Evolutionary conservation across 148 eudicot genomes (phyloP).

Genomic region (Heliamphora exappendiculata): DNA sequence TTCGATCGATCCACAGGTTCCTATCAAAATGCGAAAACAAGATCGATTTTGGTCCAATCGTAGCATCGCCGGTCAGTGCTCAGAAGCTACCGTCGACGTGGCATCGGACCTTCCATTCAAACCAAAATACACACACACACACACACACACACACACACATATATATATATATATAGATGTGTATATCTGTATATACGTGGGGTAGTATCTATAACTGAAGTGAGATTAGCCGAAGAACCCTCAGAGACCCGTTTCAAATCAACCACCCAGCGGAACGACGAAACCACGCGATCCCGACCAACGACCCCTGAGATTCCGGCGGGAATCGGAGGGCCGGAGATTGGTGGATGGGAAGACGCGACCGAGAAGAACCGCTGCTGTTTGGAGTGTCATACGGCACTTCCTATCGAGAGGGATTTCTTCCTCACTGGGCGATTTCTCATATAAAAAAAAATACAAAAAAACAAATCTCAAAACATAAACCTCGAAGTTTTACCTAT

Average conservation of each 20-base stretch:
- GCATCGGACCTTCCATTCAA: conserved; percentile 44
- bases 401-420: conserved; percentile 69
- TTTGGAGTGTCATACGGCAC: conserved; percentile 78
- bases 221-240: conserved; percentile 15
- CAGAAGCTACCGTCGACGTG: conserved; percentile 65
- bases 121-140: not conserved
- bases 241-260: conserved; percentile 71
- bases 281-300: conserved; percentile 30
- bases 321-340: conserved; percentile 9
- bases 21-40: conserved; percentile 59
- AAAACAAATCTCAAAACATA: not conserved
- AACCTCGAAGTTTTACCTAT: not conserved
- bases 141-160: not conserved
- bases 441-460: not conserved
- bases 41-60: conserved; percentile 55
- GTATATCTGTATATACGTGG: no score
- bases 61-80: conserved; percentile 63
- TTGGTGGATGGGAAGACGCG: not conserved
- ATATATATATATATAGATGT: no score
- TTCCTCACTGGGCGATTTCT: conserved; percentile 39
- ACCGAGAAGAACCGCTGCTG: conserved; percentile 15
- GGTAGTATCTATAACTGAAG: no score
- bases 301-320: not conserved
- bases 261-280: conserved; percentile 39
- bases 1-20: conserved; percentile 41